Evolutionary conservation across 2,329 filamentous ascomycete species (phyloP).

Genomic region (Penicillium nordicum): DNA sequence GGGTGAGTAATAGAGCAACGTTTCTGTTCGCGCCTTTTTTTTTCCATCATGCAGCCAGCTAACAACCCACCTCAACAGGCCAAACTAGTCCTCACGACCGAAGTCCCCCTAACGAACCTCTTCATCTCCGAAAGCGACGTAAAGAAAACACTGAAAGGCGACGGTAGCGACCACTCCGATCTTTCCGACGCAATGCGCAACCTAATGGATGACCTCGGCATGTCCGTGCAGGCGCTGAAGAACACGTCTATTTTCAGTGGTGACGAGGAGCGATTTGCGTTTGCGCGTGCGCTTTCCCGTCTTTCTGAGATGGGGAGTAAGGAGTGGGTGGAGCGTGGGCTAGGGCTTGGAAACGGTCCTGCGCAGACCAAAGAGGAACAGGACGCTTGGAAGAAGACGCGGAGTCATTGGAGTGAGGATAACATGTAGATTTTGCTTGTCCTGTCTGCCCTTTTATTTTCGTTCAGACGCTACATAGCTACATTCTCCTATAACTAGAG

Average conservation of each 20-base stretch:
- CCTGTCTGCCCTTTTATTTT: neutral
- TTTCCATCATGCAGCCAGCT: neutral
- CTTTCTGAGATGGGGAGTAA: constrained; percentile 89
- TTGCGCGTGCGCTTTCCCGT: constrained; percentile 80
- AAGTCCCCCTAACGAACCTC: constrained; percentile 76
- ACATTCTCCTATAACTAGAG: neutral
- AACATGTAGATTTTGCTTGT: constrained; percentile 32
- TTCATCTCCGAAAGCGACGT: constrained; percentile 75
- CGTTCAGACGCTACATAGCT: neutral
- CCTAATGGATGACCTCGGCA: constrained; percentile 82
- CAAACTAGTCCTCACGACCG: constrained; percentile 92
- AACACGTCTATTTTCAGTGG: constrained; percentile 83
- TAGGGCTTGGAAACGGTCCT: constrained; percentile 49
- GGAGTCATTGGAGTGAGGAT: constrained; percentile 52
- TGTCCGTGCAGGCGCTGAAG: constrained; percentile 81
- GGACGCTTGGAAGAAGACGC: constrained; percentile 48
- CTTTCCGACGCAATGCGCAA: constrained; percentile 70
- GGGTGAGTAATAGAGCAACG: constrained; percentile 39
- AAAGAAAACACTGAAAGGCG: constrained; percentile 53
- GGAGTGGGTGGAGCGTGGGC: constrained; percentile 86
- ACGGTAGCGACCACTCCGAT: constrained; percentile 48
- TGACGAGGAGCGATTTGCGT: constrained; percentile 95
- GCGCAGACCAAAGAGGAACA: constrained; percentile 45
- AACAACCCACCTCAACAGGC: constrained; percentile 51
- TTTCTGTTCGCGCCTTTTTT: no score